phyloP scores from a whole-genome alignment of 768 basidiomycete genomes.

The Terana coerulea region DNA sequence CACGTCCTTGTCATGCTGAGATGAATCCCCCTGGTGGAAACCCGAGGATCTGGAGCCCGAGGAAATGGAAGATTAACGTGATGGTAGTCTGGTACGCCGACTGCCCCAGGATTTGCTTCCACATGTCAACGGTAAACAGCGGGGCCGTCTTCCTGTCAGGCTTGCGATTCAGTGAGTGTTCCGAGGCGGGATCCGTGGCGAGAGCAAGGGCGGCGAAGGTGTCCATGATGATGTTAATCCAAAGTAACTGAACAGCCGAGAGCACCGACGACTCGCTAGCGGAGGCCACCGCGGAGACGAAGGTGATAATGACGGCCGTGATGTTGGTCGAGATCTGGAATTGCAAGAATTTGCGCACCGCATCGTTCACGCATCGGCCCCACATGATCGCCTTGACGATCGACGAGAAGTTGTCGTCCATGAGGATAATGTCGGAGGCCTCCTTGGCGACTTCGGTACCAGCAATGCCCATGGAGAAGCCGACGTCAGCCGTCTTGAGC shows the following conservation, averaged over 20 bases:
- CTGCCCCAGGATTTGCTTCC: conserved; percentile 93
- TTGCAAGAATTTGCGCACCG: conserved; percentile 96
- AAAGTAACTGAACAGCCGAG: conserved; percentile 92
- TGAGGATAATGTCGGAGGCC: conserved; percentile 97
- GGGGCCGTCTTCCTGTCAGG: conserved; percentile 90
- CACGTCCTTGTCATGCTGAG: conserved; percentile 44
- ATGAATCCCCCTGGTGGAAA: conserved; percentile 34
- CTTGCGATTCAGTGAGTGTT: conserved; percentile 76
- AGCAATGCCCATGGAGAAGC: conserved; percentile 95
- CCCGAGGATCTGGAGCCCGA: conserved; percentile 68
- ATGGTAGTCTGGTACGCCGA: conserved; percentile 81
- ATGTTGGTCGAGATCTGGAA: conserved; percentile 95
- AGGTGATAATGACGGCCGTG: conserved; percentile 92
- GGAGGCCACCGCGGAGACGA: conserved; percentile 85
- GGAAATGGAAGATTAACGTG: conserved; percentile 88
- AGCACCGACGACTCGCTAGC: conserved; percentile 75
- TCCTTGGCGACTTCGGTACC: conserved; percentile 99
- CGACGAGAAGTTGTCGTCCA: conserved; percentile 96
- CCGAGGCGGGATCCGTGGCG: conserved; percentile 92
- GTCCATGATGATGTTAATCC: conserved; percentile 99
- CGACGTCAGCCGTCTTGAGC: conserved; percentile 92
- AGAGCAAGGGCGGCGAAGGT: conserved; percentile 97
- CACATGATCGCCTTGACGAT: conserved; percentile 98
- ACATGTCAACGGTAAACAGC: conserved; percentile 90
- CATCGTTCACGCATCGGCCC: conserved; percentile 98